Evolutionary conservation across 2,329 filamentous ascomycete genomes (phyloP).

Genomic region (Beauveria asiatica): DNA sequence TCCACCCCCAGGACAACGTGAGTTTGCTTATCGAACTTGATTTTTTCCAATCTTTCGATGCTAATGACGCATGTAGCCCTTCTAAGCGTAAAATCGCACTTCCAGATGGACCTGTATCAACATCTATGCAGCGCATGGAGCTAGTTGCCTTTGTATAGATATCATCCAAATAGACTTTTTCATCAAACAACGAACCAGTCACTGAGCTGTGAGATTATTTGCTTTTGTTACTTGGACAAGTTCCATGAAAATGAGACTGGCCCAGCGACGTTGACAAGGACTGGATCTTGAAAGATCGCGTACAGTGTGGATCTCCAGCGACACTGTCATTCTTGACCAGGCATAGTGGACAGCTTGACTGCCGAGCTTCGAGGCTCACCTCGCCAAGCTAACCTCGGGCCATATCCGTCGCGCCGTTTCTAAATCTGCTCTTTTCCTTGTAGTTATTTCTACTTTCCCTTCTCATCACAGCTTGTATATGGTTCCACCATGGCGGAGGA

Average conservation of each 20-base stretch:
- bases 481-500: background rate
- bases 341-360: background rate
- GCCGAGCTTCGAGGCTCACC: background rate
- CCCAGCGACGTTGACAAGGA: background rate
- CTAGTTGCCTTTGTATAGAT: conserved; percentile 12
- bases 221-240: background rate
- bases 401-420: background rate
- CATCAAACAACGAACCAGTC: background rate
- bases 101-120: conserved; percentile 23
- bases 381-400: background rate
- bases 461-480: background rate
- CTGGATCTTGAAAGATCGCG: background rate
- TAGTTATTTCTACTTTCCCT: background rate
- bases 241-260: no score
- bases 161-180: conserved; percentile 10
- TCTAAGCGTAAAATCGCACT: conserved; percentile 28
- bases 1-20: conserved; percentile 55
- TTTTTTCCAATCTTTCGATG: background rate
- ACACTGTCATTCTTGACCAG: background rate
- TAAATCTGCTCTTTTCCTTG: background rate
- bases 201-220: background rate
- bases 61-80: conserved; percentile 27
- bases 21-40: conserved; percentile 22
- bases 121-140: conserved; percentile 12
- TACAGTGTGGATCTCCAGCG: conserved; percentile 6